Base-by-base conservation (phyloP, 257 asterid genomes). In the Nicotiana paniculata region DNA sequence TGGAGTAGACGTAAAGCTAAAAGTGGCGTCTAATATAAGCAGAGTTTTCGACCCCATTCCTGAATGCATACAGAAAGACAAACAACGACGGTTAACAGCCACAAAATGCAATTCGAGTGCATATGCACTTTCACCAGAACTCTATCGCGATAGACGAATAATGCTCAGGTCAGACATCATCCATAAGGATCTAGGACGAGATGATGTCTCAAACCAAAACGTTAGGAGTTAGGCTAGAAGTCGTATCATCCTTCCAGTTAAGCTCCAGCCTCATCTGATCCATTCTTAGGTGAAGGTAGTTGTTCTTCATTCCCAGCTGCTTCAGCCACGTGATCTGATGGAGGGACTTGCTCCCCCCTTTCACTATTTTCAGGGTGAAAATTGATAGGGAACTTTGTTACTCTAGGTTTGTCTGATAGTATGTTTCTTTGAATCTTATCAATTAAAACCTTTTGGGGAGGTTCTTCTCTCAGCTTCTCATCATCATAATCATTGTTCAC, bases 401-500 rank as follows among this genome's bases (percentile, higher is more conserved):
- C 98, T 85, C 98, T 90, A 21, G 99, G 99, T 85, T 93, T 96
- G 77, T 96, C 97, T 0, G 97, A 78, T 39, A 94, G 85, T 88
- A 96, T 96, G 81, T 91, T 96, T 83, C 99, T 90, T 74, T 92
- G 98, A 61, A 96, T 90, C 89, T 77, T 92, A 86, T 91, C 98
- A 51, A 96, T 86, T 90, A 90, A 53, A 79, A 94, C 86, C 88
- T 89, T 96, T 84, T 89, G 97, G 0, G 98, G 98, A 87, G 98
- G 97, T 61, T 91, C 96, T 84, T 94, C 97, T 79, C 87, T 89
- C 77, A 96, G 92, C 94, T 92, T 87, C 87, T 93, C 98, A 57
- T 90, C 92, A 12, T 82, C 97, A 77, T 96, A 96, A 85, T 94
- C 99, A 58, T 94, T 94, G 83, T 96, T 96, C 83, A 96, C 97